Percentiles rank a stretch among this genome's conserved stretches.
phyloP scores from a whole-genome alignment of 257 asterid genomes.

The Solanum acaule region DNA sequence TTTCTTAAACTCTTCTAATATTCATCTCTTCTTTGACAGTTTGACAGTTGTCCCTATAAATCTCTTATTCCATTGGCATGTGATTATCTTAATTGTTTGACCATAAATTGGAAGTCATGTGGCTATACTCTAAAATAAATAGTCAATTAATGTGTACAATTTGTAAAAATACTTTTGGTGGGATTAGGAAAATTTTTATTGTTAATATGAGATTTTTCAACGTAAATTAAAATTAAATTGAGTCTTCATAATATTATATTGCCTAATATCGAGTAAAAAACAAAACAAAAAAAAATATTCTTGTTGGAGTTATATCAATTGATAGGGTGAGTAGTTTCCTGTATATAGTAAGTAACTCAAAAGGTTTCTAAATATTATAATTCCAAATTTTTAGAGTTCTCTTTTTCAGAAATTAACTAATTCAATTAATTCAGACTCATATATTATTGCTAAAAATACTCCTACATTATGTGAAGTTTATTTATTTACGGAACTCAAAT shows the following conservation, averaged over 20 bases:
- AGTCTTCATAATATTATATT: background rate
- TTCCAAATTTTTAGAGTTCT: background rate
- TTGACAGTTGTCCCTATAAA: slow-evolving; percentile 17
- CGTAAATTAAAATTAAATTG: background rate
- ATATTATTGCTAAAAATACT: background rate
- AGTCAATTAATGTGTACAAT: background rate
- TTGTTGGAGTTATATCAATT: background rate
- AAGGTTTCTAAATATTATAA: background rate
- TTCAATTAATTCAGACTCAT: background rate
- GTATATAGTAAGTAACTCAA: background rate
- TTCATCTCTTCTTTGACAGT: slow-evolving; percentile 30
- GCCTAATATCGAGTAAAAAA: background rate
- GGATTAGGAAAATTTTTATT: background rate
- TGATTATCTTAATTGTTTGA: slow-evolving; percentile 47
- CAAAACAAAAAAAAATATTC: background rate
- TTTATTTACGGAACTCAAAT: background rate
- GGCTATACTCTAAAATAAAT: background rate
- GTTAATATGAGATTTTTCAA: background rate
- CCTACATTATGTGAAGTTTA: background rate
- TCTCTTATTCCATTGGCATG: slow-evolving; percentile 1
- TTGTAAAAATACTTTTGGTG: background rate
- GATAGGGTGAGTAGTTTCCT: background rate
- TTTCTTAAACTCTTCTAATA: background rate
- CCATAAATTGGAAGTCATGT: slow-evolving; percentile 3
- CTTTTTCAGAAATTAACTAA: background rate